A percentile compares a stretch with the other conserved stretches of the same genome.
Conservation (phyloP, 768 basidiomycete species). For the Asterophora parasitica region DNA sequence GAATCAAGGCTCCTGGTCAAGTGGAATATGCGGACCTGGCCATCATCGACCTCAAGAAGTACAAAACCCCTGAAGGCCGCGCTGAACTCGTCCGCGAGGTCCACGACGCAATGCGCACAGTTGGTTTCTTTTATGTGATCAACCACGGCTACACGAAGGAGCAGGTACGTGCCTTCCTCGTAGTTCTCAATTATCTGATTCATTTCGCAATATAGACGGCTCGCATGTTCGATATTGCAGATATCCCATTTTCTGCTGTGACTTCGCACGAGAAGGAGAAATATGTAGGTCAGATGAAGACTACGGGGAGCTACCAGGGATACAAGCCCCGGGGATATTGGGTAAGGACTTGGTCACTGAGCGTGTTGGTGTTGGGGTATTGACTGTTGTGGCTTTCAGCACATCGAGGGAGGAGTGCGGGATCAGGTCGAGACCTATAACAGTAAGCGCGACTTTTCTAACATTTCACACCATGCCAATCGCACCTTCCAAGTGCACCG, state of each 20-base stretch:
- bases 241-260: constrained; percentile 34
- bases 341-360: constrained; percentile 5
- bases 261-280: constrained; percentile 32
- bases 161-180: constrained; percentile 27
- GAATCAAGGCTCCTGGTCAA: neutral
- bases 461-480: too few species aligned
- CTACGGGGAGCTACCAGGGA: constrained; percentile 42
- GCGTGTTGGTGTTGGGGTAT: neutral
- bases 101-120: constrained; percentile 38
- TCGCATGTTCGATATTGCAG: constrained; percentile 41
- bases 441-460: too few species aligned
- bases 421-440: constrained; percentile 66
- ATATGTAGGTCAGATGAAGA: constrained; percentile 31
- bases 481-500: constrained; percentile 24
- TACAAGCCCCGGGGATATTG: constrained; percentile 20
- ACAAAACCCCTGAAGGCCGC: constrained; percentile 33
- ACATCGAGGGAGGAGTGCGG: constrained; percentile 55
- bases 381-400: constrained; percentile 28
- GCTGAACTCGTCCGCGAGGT: constrained; percentile 35
- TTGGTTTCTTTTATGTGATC: constrained; percentile 45
- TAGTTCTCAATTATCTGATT: too few species aligned
- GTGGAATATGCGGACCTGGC: constrained; percentile 44
- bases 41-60: constrained; percentile 45
- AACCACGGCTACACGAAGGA: constrained; percentile 43
- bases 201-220: constrained; percentile 31